Evolutionary conservation across 768 basidiomycete species (phyloP), one percentile per base, ranked within the genome.

Genomic region (Pisolithus orientalis): DNA sequence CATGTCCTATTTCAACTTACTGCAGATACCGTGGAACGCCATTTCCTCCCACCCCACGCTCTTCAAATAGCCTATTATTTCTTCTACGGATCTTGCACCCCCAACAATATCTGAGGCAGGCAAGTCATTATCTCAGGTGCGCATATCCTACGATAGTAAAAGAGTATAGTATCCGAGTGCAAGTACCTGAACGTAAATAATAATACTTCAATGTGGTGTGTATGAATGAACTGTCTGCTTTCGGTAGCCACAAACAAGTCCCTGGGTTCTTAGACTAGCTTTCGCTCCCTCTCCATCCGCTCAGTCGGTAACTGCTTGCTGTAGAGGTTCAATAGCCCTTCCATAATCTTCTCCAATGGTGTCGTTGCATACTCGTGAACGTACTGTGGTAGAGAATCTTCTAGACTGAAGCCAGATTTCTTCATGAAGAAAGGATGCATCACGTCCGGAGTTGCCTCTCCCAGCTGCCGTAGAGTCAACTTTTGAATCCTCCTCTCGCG

Each of bases 371-470:
- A 92, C 66, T 94, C 90, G 53, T 92, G 80, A 37, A 93, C 86
- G 60, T 90, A 91, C 57, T 88, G 87, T 11, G 90, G 90, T n/a
- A 92, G 63, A 0, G 87, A 84, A 56, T 90, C 88, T 63, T 90
- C 86, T 47, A 92, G 68, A 62, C 82, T 90, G 70, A 92, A 89
- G 0, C 89, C 87, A 1, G 87, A 82, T 62, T 82, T 87, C 61
- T 90, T 85, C 80, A 85, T 86, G 70, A 90, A 90, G 69, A 89
- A 88, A 3, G 86, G 86, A 64, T 87, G 87, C 87, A 87, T 87
- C 21, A 90, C 85, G 59, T 90, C 87, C 1, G 90, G 88, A 0
- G 88, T 90, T n/a, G 87, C 89, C 64, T 92, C 87, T 31, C 90
- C 91, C 11, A 93, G 72, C 64, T 92, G 91, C 27, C 87, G 80